Evolutionary conservation across 306 rosid genomes (phyloP), one percentile per base, ranked within the genome.

Genomic region (Herpetospermum pedunculosum): DNA sequence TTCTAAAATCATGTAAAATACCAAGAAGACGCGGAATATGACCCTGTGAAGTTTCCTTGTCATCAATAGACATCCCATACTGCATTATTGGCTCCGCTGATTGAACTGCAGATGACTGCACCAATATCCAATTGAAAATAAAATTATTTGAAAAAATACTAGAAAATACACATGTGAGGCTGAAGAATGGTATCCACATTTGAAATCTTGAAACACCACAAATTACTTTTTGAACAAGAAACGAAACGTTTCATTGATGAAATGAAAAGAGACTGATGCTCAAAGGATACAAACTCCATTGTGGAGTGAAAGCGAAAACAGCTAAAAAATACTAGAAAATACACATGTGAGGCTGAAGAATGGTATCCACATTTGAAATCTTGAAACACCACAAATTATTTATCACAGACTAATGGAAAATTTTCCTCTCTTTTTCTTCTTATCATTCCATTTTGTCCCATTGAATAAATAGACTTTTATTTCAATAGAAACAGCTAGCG

Each of bases 21-120:
- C 98, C 98, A 53, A 94, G 97, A 86, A 94, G 98, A 70, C 98
- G 96, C 1, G 98, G 98, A 84, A 94, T 88, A 76, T 86, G 87
- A 69, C 96, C 94, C 83, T 81, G 89, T 41, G 80, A 62, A 76
- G 86, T 79, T 71, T 83, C 92, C 34, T 76, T 80, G 43, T 81
- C 92, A 81, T 86, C 98, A 78, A 87, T 89, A 58, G 88, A 84
- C 77, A 85, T 89, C 32, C 98, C 97, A 81, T 84, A 91, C 80
- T 81, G 82, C 97, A 94, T 94, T 70, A 89, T 86, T 72, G 87
- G 83, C 92, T 91, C 91, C 77, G 90, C 91, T 25, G 91, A 87
- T 75, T 87, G 89, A 18, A 86, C 88, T 48, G 94, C 85, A 81
- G 97, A 90, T 60, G 96, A 81, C 98, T 93, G 88, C 50, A 76